Evolutionary conservation across 2,329 filamentous ascomycete genomes (phyloP).

Genomic region (Alternaria atra): DNA sequence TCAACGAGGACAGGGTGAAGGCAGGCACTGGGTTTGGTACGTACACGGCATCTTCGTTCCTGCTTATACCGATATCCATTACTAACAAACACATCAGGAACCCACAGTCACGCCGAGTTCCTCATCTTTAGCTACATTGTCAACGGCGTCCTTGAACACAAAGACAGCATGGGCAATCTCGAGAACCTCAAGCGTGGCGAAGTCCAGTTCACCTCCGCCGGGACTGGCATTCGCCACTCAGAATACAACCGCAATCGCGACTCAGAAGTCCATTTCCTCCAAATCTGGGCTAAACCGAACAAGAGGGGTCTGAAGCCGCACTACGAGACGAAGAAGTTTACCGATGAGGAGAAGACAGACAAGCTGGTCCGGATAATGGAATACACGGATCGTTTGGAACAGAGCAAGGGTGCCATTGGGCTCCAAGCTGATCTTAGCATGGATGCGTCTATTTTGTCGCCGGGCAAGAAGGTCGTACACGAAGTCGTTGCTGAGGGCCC

Average conservation of each 20-base stretch:
- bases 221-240: slow-evolving; percentile 79
- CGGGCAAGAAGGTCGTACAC: slow-evolving; percentile 74
- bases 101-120: slow-evolving; percentile 84
- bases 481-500: slow-evolving; percentile 71
- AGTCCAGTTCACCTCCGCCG: slow-evolving; percentile 90
- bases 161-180: slow-evolving; percentile 78
- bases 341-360: slow-evolving; percentile 75
- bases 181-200: slow-evolving; percentile 80
- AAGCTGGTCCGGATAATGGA: slow-evolving; percentile 79
- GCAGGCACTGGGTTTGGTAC: slow-evolving; percentile 74
- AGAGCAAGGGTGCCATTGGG: slow-evolving; percentile 76
- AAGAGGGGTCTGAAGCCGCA: slow-evolving; percentile 74
- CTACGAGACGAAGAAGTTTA: slow-evolving; percentile 79
- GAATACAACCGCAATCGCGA: slow-evolving; percentile 80
- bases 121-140: slow-evolving; percentile 91
- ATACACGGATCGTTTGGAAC: slow-evolving; percentile 69
- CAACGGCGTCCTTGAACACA: slow-evolving; percentile 85
- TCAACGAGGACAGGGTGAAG: slow-evolving; percentile 88
- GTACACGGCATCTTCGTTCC: neutral
- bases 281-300: slow-evolving; percentile 89
- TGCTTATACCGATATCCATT: neutral
- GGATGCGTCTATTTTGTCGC: slow-evolving; percentile 77
- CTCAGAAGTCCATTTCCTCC: slow-evolving; percentile 81
- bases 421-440: slow-evolving; percentile 87
- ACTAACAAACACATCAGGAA: slow-evolving; percentile 54